Percentiles rank a stretch among this genome's conserved stretches.
Conservation (phyloP, 2,329 filamentous ascomycete genomes). For the Mollisiaceae sp. region DNA sequence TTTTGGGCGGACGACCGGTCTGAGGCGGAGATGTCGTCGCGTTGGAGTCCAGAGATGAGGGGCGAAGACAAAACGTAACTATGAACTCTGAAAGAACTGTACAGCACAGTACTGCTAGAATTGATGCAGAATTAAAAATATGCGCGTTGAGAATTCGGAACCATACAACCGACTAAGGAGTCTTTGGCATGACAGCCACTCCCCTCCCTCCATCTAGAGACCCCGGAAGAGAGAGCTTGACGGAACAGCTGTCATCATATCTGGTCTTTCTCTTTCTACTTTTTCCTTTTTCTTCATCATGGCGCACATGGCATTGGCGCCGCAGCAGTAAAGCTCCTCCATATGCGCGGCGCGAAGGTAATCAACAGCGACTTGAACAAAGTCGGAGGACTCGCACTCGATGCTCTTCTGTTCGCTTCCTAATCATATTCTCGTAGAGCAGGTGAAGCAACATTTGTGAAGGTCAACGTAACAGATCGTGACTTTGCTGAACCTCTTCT, state of each 20-base stretch:
- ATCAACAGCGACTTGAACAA: constrained; percentile 53
- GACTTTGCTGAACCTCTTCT: constrained; percentile 56
- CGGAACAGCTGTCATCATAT: constrained; percentile 10
- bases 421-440: too few species aligned
- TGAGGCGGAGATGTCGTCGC: not conserved
- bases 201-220: constrained; percentile 44
- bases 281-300: not conserved
- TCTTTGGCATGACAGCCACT: constrained; percentile 45
- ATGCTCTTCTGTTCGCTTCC: constrained; percentile 39
- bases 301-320: constrained; percentile 56
- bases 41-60: not conserved
- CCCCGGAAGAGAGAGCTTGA: constrained; percentile 4
- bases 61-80: too few species aligned
- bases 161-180: too few species aligned
- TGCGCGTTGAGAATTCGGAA: too few species aligned
- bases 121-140: too few species aligned
- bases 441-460: constrained; percentile 44
- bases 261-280: not conserved
- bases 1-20: not conserved
- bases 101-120: too few species aligned
- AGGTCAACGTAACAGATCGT: constrained; percentile 48
- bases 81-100: too few species aligned
- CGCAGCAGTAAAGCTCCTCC: constrained; percentile 57
- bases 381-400: constrained; percentile 39
- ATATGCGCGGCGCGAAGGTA: constrained; percentile 59